Base-by-base conservation (phyloP, 352 stramenopile species). In the Pythium phragmiticola region DNA sequence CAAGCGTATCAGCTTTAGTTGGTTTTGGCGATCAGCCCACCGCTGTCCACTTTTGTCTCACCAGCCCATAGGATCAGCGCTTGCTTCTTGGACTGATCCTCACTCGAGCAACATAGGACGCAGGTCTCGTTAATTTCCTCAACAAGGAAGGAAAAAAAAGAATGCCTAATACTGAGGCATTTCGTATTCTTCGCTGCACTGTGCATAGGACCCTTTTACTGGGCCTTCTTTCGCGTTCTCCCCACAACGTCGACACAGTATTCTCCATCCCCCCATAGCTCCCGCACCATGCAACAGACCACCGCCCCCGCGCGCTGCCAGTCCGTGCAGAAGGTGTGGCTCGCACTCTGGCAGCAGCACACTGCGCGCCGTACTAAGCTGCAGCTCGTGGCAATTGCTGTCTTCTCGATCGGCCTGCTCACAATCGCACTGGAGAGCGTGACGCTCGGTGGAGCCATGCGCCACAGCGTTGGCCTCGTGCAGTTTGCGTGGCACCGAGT, bases 381-480 rank as follows among this genome's bases (percentile, higher is more conserved):
- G 5, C 54, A 60, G 30, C 54, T 52, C 6, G 17, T 60, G 4
- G 54, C 54, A 13, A 4, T 52, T 11, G 54, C 28, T 2, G 30
- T 60, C 13, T 30, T 60, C 21, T 26, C 26, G 39, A 37, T 60
- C 13, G 54, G 54, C 26, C 17, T 21, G 23, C 4, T 60, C 23
- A 41, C 54, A 14, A n/a, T 60, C 9, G 12, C 52, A 12, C 13
- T 60, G 13, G 54, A 60, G 23, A 39, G 41, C 16, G 23, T 23
- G 13, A 52, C 54, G 26, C 11, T 60, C 42, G 54, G 54, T 16
- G 21, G 21, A 21, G 30, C 42, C 39, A 14, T 60, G 21, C 54
- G 54, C n/a, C 54, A 50, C n/a, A 39, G 54, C 42, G 54, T 60
- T 21, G 43, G 52, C 9, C 8, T 60, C 23, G 54, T 42, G 11